A percentile compares a stretch with the other conserved stretches of the same genome.
Evolutionary conservation across 2,329 filamentous ascomycete species (phyloP).

Genomic region (Cytospora piceicola): DNA sequence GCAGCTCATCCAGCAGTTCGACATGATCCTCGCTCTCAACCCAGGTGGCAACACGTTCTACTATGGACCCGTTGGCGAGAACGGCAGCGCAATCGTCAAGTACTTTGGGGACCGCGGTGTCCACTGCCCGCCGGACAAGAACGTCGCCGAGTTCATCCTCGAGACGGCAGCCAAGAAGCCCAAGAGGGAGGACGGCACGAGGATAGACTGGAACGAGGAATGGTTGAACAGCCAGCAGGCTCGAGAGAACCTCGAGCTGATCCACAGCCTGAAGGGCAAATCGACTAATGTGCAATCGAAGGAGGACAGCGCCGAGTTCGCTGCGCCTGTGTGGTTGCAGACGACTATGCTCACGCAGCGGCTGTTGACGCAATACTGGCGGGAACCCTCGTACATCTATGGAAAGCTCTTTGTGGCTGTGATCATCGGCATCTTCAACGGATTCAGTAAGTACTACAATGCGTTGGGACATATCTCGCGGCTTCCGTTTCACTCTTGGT

Average conservation of each 20-base stretch:
- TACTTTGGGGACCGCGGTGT: conserved; percentile 66
- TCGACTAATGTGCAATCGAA: conserved; percentile 50
- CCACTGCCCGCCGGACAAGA: conserved; percentile 52
- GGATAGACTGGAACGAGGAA: conserved; percentile 43
- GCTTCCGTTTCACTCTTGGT: too few relatives aligned
- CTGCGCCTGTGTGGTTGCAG: conserved; percentile 61
- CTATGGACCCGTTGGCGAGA: conserved; percentile 72
- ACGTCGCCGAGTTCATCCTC: conserved; percentile 70
- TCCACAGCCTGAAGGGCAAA: conserved; percentile 46
- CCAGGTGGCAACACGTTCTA: conserved; percentile 68
- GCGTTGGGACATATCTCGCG: too few relatives aligned
- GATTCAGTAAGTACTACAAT: conserved; percentile 50
- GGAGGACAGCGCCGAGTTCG: conserved; percentile 53
- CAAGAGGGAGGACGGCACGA: conserved; percentile 52
- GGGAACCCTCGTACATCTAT: conserved; percentile 64
- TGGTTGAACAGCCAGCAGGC: conserved; percentile 44
- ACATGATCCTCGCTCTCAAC: conserved; percentile 62
- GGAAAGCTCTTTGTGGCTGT: conserved; percentile 50
- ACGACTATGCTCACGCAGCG: conserved; percentile 58
- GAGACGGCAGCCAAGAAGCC: conserved; percentile 40
- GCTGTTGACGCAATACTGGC: conserved; percentile 66
- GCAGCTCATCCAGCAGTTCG: conserved; percentile 51
- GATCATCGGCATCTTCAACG: conserved; percentile 59
- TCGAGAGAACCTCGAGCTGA: conserved; percentile 39
- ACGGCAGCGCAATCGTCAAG: conserved; percentile 55